These are phyloP conservation scores for Fraxinus albicans DNA, from an alignment of 305 asterid genomes.

Conservation along the genomic window DNA sequence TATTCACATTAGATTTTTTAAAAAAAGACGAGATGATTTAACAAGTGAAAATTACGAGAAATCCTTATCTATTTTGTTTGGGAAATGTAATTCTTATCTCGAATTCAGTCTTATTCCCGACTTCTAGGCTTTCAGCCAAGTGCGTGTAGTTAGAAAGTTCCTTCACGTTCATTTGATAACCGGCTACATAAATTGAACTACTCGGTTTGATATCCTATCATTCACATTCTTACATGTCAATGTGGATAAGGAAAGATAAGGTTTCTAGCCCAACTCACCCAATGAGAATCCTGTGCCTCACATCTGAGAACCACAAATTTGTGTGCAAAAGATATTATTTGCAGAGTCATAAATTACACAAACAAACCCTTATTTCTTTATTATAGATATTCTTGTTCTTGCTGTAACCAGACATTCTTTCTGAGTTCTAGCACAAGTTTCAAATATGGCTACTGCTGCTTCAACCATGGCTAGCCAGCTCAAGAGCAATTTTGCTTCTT, in stretches of 20 bases:
- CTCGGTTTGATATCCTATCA: not conserved
- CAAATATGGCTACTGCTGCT: conserved; percentile 65
- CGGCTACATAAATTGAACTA: not conserved
- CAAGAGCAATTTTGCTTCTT: conserved; percentile 53
- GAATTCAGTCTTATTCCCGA: not conserved
- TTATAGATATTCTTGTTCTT: conserved; percentile 18
- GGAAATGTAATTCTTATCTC: not conserved
- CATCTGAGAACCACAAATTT: conserved; percentile 44
- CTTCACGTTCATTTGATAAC: too few species aligned
- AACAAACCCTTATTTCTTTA: conserved; percentile 1
- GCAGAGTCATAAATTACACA: conserved; percentile 22
- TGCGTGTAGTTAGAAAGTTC: not conserved
- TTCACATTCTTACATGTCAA: not conserved
- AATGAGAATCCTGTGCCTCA: conserved; percentile 31
- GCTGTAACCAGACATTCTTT: not conserved
- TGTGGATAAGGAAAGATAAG: conserved; percentile 51
- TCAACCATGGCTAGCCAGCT: conserved; percentile 78
- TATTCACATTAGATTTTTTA: too few species aligned
- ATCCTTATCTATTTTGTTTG: not conserved
- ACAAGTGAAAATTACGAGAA: not conserved
- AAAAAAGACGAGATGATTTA: too few species aligned
- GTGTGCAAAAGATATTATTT: conserved; percentile 38
- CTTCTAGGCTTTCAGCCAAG: not conserved
- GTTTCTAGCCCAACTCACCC: conserved; percentile 23
- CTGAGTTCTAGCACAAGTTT: not conserved